Base-by-base conservation (phyloP, 495 filamentous ascomycete genomes). In the Lepraria neglecta region DNA sequence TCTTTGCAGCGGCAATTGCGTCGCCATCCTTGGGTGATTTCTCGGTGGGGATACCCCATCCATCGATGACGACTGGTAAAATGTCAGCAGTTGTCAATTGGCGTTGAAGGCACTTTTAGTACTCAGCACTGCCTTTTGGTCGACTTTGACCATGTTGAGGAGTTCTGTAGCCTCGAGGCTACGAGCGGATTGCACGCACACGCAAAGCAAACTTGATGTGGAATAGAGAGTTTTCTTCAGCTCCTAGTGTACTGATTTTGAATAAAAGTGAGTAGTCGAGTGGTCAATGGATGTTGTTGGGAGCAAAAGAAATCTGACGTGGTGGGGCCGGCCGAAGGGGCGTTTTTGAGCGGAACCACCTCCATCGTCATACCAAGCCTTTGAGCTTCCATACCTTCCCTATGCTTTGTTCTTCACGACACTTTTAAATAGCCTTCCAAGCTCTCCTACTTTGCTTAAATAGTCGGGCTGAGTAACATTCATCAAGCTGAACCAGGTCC, bases 81-180 rank as follows among this genome's bases (percentile, higher is more conserved):
- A 44, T 6, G 63, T 69, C 51, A 64, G 35, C 60, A 15, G 17
- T 7, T 58, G 50, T 73, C 73, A 64, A 57, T 38, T 40, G 52
- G 40, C 31, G 54, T 57, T 55, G 46, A 27, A 27, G 45, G 33
- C 10, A 15, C 21, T 38, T 19, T n/a, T 52, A 85, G 72, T 86
- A 94, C 89, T 92, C 74, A 98, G 80, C 72, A 88, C 94, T 67
- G 87, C 88, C 78, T 97, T 98, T 61, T 97, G 90, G 70, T 92
- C 85, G 71, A 92, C 87, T 67, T 83, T 75, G 68, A 83, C 83
- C 89, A 92, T 94, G 1, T 30, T 53, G 58, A 53, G 14, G 3
- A 2, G 4, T 35, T 24, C 11, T 6, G 27, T 27, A 35, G n/a
- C 58, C 51, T 44, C 2, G 12, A 43, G 30, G 38, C 54, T 56